These are phyloP conservation scores for Leucaena leucocephala DNA, from an alignment of 306 rosid species.

Conservation along the genomic window DNA sequence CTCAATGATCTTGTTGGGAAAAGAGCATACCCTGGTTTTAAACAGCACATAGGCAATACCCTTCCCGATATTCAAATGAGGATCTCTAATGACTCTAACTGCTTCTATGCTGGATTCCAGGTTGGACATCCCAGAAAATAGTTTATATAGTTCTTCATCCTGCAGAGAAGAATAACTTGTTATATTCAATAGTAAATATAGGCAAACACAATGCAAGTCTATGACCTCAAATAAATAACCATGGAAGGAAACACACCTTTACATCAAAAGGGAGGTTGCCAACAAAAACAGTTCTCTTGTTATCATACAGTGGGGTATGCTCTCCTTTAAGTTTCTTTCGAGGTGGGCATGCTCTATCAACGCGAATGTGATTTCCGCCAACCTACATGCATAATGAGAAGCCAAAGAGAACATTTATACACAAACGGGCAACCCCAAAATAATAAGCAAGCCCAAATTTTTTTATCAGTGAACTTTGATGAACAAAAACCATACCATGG, in stretches of 20 bases:
- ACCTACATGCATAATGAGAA: conserved; percentile 52
- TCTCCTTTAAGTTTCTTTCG: conserved; percentile 89
- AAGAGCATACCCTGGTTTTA: conserved; percentile 70
- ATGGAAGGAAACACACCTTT: conserved; percentile 59
- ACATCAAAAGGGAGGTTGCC: conserved; percentile 98
- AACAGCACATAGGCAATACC: conserved; percentile 87
- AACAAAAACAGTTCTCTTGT: conserved; percentile 86
- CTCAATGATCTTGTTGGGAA: neutral
- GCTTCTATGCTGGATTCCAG: conserved; percentile 72
- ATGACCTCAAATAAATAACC: conserved; percentile 8
- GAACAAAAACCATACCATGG: conserved; percentile 62
- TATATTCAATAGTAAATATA: conserved; percentile 21
- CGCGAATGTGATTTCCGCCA: conserved; percentile 90
- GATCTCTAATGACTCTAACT: conserved; percentile 84
- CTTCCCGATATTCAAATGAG: conserved; percentile 80
- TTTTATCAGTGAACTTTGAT: conserved; percentile 5
- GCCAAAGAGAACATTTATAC: neutral
- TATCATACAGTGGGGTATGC: conserved; percentile 62
- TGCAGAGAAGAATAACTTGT: conserved; percentile 41
- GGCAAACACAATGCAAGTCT: neutral
- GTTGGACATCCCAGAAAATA: conserved; percentile 68
- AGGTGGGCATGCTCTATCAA: conserved; percentile 98
- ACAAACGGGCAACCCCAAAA: conserved; percentile 11
- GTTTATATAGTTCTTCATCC: conserved; percentile 92
- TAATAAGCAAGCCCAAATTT: neutral